Conservation (phyloP, 176 grass and related monocot species). For the Carex parvula region DNA sequence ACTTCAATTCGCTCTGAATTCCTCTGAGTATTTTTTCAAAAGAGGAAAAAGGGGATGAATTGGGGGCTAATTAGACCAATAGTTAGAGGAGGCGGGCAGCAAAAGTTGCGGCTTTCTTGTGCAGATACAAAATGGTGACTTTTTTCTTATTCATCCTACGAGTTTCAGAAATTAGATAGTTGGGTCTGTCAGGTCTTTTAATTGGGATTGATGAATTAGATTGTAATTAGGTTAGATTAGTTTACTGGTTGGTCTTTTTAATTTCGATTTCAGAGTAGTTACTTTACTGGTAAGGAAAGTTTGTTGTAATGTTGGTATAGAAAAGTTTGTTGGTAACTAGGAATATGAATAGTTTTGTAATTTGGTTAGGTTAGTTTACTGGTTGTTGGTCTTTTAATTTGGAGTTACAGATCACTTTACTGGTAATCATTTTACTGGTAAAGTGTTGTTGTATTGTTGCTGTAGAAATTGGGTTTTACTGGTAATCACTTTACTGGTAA, state of each 20-base stretch:
- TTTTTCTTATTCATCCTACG: not conserved
- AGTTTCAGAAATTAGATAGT: not conserved
- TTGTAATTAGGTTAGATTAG: not conserved
- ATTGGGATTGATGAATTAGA: not conserved
- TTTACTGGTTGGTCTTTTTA: not conserved
- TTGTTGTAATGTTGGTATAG: not conserved
- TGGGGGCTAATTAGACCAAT: not conserved
- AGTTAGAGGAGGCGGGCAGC: not conserved
- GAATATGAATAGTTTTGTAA: not conserved
- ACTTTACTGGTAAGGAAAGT: not conserved
- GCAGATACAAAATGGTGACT: not conserved
- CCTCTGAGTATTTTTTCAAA: constrained; percentile 10
- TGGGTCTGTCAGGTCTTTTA: not conserved
- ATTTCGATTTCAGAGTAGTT: not conserved
- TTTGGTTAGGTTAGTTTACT: not conserved
- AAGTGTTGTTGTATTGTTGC: not conserved
- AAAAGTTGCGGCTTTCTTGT: not conserved
- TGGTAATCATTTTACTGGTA: not conserved
- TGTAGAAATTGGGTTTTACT: not conserved
- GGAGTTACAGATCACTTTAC: not conserved
- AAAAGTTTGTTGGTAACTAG: too few species aligned
- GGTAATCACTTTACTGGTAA: not conserved
- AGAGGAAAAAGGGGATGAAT: constrained; percentile 1
- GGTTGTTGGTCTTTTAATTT: not conserved
- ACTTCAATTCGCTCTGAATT: not conserved